Evolutionary conservation across 2,329 filamentous ascomycete species (phyloP), one percentile per base, ranked within the genome.

Genomic region (Knoxdaviesia proteae): DNA sequence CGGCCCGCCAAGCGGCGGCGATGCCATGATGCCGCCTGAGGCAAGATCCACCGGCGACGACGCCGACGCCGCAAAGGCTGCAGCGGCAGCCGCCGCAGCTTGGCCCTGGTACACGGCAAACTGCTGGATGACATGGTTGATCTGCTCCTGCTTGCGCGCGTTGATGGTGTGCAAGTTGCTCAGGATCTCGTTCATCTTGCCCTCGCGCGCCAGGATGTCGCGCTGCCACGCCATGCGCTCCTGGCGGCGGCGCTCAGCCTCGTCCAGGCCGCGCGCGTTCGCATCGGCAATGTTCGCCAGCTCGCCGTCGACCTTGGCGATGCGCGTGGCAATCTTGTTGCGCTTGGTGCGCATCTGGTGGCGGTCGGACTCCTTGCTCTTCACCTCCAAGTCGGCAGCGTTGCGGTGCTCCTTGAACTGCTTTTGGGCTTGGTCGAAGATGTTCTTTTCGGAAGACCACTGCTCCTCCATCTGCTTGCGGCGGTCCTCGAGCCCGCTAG

Each of bases 251-350:
- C 70, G 68, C 49, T 75, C 74, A 43, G 73, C 77, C 53, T 77
- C 75, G 47, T 76, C 69, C 20, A 77, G 62, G 1, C 74, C 74
- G 40, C 75, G 68, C 41, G 65, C 68, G 54, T 81, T 81, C 50
- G 79, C 79, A 50, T 79, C 74, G 30, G 69, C 67, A 50, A 86
- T 76, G 50, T 76, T 75, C 44, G 76, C 74, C 49, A 80, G 69
- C 56, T 86, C 80, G 49, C 73, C 76, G 49, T 80, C 75, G 30
- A 84, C 73, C 61, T 83, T 83, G 53, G 69, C 67, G 50, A 82
- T 78, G 41, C 81, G 76, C 31, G 71, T 67, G 44, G 74, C 71
- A 37, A 84, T 75, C 59, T 81, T 81, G 61, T 83, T 82, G 41
- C 72, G 70, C 56, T 82, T 82, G 44, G 74, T 71, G 52, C 77